Evolutionary conservation across 352 stramenopile genomes (phyloP).

Genomic region (Thalassiosira hispida): DNA sequence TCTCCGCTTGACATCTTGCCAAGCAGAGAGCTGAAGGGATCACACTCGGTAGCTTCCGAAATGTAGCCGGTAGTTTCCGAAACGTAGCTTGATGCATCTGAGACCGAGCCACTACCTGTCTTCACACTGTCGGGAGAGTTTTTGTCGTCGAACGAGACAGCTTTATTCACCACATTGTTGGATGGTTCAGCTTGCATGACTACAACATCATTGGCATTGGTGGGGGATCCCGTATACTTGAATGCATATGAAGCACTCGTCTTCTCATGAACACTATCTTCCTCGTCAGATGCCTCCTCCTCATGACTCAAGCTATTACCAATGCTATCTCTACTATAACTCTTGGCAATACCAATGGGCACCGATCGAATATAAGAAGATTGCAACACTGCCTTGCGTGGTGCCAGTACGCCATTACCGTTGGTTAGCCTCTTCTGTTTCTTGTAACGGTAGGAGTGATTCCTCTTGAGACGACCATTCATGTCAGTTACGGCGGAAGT

Average conservation of each 20-base stretch:
- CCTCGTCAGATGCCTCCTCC: neutral
- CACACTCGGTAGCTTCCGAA: constrained; percentile 51
- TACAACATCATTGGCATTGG: neutral
- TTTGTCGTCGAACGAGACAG: neutral
- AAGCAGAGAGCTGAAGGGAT: constrained; percentile 53
- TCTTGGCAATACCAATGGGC: constrained; percentile 57
- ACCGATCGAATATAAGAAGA: constrained; percentile 50
- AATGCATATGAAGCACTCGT: constrained; percentile 20
- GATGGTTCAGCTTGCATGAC: neutral
- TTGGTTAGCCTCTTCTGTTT: constrained; percentile 37
- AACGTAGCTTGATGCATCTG: neutral
- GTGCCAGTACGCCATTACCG: constrained; percentile 38
- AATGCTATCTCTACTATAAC: constrained; percentile 34
- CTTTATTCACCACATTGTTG: neutral
- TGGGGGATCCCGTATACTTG: constrained; percentile 28
- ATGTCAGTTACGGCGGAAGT: constrained; percentile 35
- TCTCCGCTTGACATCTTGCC: constrained; percentile 42
- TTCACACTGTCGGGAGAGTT: constrained; percentile 12
- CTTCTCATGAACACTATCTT: constrained; percentile 18
- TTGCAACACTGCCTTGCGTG: constrained; percentile 45
- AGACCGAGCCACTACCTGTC: neutral
- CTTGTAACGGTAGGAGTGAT: constrained; percentile 54
- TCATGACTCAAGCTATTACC: constrained; percentile 9
- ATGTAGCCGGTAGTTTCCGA: constrained; percentile 33
- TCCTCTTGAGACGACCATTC: constrained; percentile 44